These are phyloP conservation scores for Myriangium duriaei DNA, from an alignment of 2,329 filamentous ascomycete genomes.

Conservation along the genomic window DNA sequence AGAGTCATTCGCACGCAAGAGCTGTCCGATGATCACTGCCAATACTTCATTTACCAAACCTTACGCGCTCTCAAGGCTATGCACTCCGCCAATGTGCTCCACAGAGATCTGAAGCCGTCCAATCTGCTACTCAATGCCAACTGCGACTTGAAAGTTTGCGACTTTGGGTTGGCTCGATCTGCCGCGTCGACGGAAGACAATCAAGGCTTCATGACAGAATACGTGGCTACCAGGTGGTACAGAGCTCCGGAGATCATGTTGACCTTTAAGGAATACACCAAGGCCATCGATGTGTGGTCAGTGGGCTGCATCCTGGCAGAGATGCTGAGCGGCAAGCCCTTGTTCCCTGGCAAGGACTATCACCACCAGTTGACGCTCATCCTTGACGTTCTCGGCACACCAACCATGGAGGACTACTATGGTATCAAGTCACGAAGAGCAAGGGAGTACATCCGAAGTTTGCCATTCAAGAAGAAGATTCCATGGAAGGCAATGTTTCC, in stretches of 20 bases:
- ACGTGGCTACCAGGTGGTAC: conserved; percentile 97
- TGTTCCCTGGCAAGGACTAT: conserved; percentile 98
- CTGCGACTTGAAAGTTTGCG: conserved; percentile 97
- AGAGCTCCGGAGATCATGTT: conserved; percentile 99
- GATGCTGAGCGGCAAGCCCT: conserved; percentile 95
- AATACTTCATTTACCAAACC: conserved; percentile 99
- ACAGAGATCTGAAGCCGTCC: conserved; percentile 93
- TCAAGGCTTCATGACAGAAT: conserved; percentile 99
- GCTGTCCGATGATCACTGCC: conserved; percentile 96
- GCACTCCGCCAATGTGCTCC: conserved; percentile 97
- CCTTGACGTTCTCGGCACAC: conserved; percentile 90
- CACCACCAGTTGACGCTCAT: conserved; percentile 97
- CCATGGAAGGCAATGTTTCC: conserved; percentile 95
- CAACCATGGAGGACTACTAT: conserved; percentile 99
- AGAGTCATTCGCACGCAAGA: conserved; percentile 97
- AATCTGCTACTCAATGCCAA: conserved; percentile 96
- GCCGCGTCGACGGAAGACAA: conserved; percentile 97
- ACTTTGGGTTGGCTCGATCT: conserved; percentile 86
- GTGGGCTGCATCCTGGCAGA: conserved; percentile 96
- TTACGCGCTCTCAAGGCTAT: conserved; percentile 95
- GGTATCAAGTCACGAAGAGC: conserved; percentile 97
- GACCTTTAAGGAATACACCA: conserved; percentile 99
- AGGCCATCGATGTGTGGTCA: conserved; percentile 98
- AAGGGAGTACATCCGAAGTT: conserved; percentile 92
- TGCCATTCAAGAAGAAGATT: conserved; percentile 53